A percentile compares a stretch with the other conserved stretches of the same genome.
These are phyloP conservation scores for Neodidymelliopsis sp. DNA, from an alignment of 2,329 filamentous ascomycete genomes.

Conservation along the genomic window DNA sequence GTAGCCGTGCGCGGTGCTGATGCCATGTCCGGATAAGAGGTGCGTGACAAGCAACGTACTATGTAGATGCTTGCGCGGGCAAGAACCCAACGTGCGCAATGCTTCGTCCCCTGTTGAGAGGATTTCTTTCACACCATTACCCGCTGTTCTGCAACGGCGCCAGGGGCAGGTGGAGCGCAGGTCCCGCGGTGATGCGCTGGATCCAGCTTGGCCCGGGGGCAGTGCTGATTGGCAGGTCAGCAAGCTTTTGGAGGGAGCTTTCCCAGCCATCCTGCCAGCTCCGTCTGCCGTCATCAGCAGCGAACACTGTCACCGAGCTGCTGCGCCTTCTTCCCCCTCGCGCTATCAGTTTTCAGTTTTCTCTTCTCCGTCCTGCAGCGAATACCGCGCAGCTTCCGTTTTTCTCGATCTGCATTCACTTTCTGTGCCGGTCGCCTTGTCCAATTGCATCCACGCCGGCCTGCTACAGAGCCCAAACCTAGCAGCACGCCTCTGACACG, in stretches of 20 bases:
- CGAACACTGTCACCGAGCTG: conserved; percentile 3
- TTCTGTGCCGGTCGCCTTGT: background rate
- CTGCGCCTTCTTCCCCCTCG: conserved; percentile 19
- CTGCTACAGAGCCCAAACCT: conserved; percentile 8
- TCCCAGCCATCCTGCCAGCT: conserved; percentile 13
- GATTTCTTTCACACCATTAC: background rate
- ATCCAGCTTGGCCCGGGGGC: conserved; percentile 16
- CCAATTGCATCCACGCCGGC: conserved; percentile 16
- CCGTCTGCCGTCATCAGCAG: conserved; percentile 12
- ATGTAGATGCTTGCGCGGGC: conserved; percentile 5
- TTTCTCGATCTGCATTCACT: conserved; percentile 10
- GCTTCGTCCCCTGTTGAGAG: conserved; percentile 3
- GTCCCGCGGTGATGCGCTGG: conserved; percentile 7
- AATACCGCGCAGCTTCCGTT: conserved; percentile 1
- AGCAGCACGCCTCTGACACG: conserved; percentile 17
- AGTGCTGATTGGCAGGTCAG: conserved; percentile 14
- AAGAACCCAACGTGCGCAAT: conserved; percentile 4
- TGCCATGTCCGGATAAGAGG: conserved; percentile 14
- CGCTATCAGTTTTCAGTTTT: conserved; percentile 7
- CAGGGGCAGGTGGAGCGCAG: conserved; percentile 20
- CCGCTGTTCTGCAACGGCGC: conserved; percentile 22
- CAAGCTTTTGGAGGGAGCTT: conserved; percentile 4
- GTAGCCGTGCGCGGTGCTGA: background rate
- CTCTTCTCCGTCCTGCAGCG: too few species aligned
- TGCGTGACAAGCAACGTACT: conserved; percentile 6